A percentile compares a stretch with the other conserved stretches of the same genome.
Evolutionary conservation across 805 yeast species (phyloP).

Genomic region (Lipomyces sp.): DNA sequence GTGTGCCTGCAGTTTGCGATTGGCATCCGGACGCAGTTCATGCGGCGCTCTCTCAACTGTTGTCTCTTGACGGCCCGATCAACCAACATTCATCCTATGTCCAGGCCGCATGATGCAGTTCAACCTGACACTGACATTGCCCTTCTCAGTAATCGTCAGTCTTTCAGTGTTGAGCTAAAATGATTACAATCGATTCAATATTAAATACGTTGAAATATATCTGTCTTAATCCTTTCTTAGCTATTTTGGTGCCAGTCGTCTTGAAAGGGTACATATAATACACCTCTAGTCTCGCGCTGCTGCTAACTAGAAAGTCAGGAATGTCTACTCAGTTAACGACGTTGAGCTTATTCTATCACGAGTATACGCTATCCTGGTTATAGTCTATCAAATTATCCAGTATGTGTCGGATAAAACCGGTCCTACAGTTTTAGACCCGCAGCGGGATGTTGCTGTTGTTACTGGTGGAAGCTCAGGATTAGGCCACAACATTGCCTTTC

Average conservation of each 20-base stretch:
- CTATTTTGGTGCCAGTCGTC: constrained; percentile 3
- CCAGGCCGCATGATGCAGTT: not conserved
- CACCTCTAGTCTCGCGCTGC: not conserved
- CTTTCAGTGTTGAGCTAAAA: not conserved
- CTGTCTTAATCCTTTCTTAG: constrained; percentile 9
- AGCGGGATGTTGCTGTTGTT: constrained; percentile 65
- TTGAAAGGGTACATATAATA: constrained; percentile 3
- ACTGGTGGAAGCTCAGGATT: constrained; percentile 88
- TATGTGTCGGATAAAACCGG: constrained; percentile 7
- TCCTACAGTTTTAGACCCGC: not conserved
- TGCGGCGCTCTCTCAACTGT: not conserved
- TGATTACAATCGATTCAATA: constrained; percentile 12
- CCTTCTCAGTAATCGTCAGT: not conserved
- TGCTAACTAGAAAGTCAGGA: constrained; percentile 7
- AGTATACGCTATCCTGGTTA: constrained; percentile 22
- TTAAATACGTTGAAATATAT: not conserved
- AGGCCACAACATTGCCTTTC: constrained; percentile 65
- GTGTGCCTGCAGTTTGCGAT: no score
- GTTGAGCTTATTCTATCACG: constrained; percentile 17
- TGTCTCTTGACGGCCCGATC: no score
- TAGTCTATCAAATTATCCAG: constrained; percentile 17
- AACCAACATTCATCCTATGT: no score
- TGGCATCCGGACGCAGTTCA: not conserved
- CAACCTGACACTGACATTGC: not conserved
- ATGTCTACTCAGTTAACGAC: constrained; percentile 4